Percentiles rank a stretch among this genome's conserved stretches.
Evolutionary conservation across 1,139 yeast species (phyloP).

Genomic region (Sugiyamaella paludigena): DNA sequence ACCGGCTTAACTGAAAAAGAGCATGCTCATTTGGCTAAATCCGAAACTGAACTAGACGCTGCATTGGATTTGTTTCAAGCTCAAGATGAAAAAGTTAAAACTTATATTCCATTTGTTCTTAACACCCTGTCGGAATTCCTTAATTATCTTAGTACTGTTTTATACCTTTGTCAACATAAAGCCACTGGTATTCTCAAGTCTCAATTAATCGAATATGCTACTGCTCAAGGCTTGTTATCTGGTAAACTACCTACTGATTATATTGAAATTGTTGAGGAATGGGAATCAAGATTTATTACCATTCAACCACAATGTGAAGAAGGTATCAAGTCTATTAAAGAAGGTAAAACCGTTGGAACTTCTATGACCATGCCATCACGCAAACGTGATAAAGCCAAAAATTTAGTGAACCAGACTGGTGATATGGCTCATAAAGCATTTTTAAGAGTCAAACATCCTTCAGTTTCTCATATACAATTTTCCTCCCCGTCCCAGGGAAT

Average conservation of each 20-base stretch:
- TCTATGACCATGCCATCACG: conserved; percentile 31
- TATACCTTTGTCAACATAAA: conserved; percentile 33
- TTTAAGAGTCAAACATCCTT: conserved; percentile 25
- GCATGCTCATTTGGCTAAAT: conserved; percentile 28
- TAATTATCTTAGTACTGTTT: conserved; percentile 37
- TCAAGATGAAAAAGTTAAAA: conserved; percentile 44
- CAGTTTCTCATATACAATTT: conserved; percentile 22
- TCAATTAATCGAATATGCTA: conserved; percentile 30
- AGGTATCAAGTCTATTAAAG: conserved; percentile 29
- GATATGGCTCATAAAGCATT: conserved; percentile 22
- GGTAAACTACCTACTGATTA: conserved; percentile 18
- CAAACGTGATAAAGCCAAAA: conserved; percentile 25
- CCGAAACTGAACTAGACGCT: conserved; percentile 33
- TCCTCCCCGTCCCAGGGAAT: conserved; percentile 31
- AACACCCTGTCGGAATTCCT: conserved; percentile 52
- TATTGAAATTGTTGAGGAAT: conserved; percentile 28
- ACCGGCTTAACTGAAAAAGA: conserved; percentile 35
- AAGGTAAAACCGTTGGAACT: conserved; percentile 32
- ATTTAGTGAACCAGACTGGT: conserved; percentile 20
- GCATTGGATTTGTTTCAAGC: conserved; percentile 37
- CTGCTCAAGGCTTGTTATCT: conserved; percentile 29
- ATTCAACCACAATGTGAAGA: conserved; percentile 34
- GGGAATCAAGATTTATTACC: conserved; percentile 33
- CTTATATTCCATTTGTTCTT: conserved; percentile 48
- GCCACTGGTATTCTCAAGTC: conserved; percentile 28